Evolutionary conservation across 2,329 filamentous ascomycete species (phyloP), one percentile per base, ranked within the genome.

Genomic region (Colletotrichum spinosum): DNA sequence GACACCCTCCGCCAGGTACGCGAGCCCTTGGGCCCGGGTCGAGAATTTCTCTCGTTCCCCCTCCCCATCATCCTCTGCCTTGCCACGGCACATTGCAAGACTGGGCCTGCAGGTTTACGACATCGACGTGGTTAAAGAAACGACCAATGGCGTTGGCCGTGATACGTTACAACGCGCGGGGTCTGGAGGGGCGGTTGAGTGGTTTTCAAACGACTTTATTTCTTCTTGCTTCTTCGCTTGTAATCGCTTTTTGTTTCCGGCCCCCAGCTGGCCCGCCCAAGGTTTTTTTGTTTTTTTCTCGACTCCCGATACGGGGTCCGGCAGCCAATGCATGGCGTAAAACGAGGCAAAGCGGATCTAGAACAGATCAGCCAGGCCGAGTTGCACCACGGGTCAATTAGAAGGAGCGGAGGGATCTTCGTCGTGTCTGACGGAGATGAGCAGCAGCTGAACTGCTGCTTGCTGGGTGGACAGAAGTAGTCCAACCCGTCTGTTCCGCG

Each of bases 401-500:
- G 49, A 17, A 53, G 42, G 38, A 54, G 58, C 48, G 59, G 33
- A 62, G 53, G 46, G 53, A 57, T 63, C 53, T 48, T 38, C 52
- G 15, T 25, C 33, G 37, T 42, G 55, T 11, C 41, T 53, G 42
- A 44, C 57, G 41, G 39, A 42, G 37, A 46, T 41, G 34, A 25
- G 34, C 54, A 17, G 50, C 49, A 50, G 34, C 35, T 37, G 33
- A 44, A 35, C 48, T 63, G 41, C 35, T 49, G 41, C 42, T 33
- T 35, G 41, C 11, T 13, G 41, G 56, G 15, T 37, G 15, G 44
- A 25, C 25, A 25, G 15, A 44, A 42, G n/a, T n/a, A 9, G 52
- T 15, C 39, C 39, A 66, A 53, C 48, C 46, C 58, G 63, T 49
- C 10, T 46, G 39, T 63, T 66, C 63, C 58, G 63, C 58, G 57